These are phyloP conservation scores for Phytophthora quininea DNA, from an alignment of 352 stramenopile genomes.

Conservation along the genomic window DNA sequence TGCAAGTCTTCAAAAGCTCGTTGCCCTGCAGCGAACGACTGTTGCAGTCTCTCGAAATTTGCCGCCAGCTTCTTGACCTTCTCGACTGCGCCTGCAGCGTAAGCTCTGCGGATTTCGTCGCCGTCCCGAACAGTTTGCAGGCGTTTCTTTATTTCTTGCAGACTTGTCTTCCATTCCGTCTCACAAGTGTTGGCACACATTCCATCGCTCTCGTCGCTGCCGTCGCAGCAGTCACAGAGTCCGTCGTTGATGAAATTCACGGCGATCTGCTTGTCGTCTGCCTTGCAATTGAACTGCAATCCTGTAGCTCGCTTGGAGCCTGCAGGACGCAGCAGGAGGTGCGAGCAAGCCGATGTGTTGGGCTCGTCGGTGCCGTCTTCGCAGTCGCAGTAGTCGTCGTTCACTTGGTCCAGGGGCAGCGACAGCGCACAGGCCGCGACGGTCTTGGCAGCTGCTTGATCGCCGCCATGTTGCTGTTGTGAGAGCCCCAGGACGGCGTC, in stretches of 20 bases:
- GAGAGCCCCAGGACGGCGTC: slow-evolving; percentile 39
- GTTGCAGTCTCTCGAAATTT: slow-evolving; percentile 37
- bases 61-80: slow-evolving; percentile 33
- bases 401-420: slow-evolving; percentile 52
- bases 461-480: not conserved
- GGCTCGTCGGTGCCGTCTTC: slow-evolving; percentile 91
- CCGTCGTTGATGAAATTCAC: slow-evolving; percentile 86
- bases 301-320: not conserved
- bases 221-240: slow-evolving; percentile 99
- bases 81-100: slow-evolving; percentile 22
- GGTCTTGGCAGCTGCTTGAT: not conserved
- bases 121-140: slow-evolving; percentile 36
- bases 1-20: slow-evolving; percentile 36
- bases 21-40: slow-evolving; percentile 30
- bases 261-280: slow-evolving; percentile 42
- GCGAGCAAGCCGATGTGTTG: slow-evolving; percentile 77
- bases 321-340: slow-evolving; percentile 30
- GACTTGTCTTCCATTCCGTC: slow-evolving; percentile 19
- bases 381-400: slow-evolving; percentile 96
- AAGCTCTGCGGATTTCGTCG: slow-evolving; percentile 24
- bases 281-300: slow-evolving; percentile 46
- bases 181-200: slow-evolving; percentile 55
- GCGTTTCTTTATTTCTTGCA: slow-evolving; percentile 24
- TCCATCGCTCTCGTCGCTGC: slow-evolving; percentile 85
- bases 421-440: slow-evolving; percentile 37